Evolutionary conservation across 2,329 filamentous ascomycete species (phyloP).

Genomic region (Akanthomyces uredinophilus): DNA sequence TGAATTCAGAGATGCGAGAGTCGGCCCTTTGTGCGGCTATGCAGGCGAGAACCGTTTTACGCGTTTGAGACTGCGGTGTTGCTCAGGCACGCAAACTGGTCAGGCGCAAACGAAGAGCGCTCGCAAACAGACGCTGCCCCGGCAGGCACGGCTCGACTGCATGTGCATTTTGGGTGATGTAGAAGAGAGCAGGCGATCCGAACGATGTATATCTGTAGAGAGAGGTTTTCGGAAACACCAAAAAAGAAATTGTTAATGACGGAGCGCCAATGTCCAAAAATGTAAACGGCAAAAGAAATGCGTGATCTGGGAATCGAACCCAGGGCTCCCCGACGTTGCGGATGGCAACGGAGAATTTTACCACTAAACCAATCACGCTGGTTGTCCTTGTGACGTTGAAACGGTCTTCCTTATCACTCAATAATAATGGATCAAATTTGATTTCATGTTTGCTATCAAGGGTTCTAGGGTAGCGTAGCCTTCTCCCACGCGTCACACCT

Average conservation of each 20-base stretch:
- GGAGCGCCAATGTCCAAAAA: too few relatives aligned
- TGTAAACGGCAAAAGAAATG: background rate
- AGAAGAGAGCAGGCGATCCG: too few relatives aligned
- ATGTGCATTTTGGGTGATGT: too few relatives aligned
- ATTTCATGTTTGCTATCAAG: background rate
- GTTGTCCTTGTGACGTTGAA: background rate
- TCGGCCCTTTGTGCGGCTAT: background rate
- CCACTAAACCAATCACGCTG: slow-evolving; percentile 15
- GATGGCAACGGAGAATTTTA: slow-evolving; percentile 16
- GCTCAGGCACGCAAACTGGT: background rate
- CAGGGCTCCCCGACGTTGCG: slow-evolving; percentile 15
- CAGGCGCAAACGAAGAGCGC: background rate
- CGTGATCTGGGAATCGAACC: slow-evolving; percentile 15
- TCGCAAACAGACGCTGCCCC: too few relatives aligned
- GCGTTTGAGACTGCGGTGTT: background rate
- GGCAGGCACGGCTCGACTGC: too few relatives aligned
- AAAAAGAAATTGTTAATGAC: too few relatives aligned
- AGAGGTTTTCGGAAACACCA: too few relatives aligned
- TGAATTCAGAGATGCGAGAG: background rate
- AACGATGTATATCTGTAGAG: too few relatives aligned
- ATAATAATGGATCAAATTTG: background rate
- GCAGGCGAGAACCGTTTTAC: background rate
- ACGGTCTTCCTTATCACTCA: accelerated
- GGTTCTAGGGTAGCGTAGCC: background rate
- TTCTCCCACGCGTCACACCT: too few relatives aligned